Percentiles rank a stretch among this genome's conserved stretches.
Conservation (phyloP, 2,329 filamentous ascomycete genomes). For the Aspergillus tubingensis region DNA sequence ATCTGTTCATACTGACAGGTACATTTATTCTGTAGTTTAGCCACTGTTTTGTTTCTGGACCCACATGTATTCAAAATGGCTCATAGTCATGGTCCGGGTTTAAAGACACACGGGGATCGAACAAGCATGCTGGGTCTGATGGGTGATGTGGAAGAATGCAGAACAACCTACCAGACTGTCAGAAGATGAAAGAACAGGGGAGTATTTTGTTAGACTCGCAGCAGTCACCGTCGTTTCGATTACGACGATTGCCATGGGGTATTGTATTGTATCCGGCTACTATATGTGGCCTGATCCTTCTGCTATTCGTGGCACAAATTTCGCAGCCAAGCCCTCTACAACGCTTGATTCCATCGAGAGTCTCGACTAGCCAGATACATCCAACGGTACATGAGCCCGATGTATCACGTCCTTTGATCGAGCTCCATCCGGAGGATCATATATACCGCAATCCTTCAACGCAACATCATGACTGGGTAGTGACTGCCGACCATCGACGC, state of each 20-base stretch:
- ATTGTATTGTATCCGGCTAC: slow-evolving; percentile 19
- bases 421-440: slow-evolving; percentile 49
- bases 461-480: slow-evolving; percentile 43
- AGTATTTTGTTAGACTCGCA: background rate
- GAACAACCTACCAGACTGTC: background rate
- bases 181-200: background rate
- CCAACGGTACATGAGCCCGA: slow-evolving; percentile 2
- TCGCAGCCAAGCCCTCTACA: background rate
- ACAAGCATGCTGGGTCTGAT: background rate
- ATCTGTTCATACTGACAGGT: background rate
- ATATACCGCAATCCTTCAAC: slow-evolving; percentile 37
- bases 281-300: slow-evolving; percentile 18
- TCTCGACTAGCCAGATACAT: background rate
- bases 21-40: background rate
- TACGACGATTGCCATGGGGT: background rate
- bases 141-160: background rate
- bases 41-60: background rate
- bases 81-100: background rate
- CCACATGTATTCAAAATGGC: background rate
- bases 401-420: slow-evolving; percentile 23
- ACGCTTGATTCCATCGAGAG: background rate
- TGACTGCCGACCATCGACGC: slow-evolving; percentile 41
- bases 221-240: background rate
- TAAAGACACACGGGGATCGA: background rate
- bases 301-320: slow-evolving; percentile 19